Conservation (phyloP, 495 filamentous ascomycete genomes). For the Aspergillus ellipticus region DNA sequence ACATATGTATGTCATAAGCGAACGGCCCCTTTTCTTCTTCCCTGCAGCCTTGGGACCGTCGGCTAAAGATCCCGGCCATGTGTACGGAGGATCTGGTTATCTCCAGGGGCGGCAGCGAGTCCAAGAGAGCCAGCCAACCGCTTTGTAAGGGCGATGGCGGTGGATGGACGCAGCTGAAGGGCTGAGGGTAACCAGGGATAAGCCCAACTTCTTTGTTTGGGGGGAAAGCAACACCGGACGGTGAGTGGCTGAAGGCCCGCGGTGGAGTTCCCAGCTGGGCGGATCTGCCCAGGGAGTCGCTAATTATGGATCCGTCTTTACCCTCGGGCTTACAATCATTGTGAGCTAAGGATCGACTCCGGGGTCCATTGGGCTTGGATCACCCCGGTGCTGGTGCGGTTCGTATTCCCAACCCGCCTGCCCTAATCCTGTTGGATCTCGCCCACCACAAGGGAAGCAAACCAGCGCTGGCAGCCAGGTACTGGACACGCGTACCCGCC, state of each 20-base stretch:
- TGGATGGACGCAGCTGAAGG: neutral
- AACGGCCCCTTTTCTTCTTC: neutral
- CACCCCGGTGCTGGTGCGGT: neutral
- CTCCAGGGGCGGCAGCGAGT: no score
- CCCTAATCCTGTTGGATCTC: neutral
- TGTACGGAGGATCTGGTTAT: no score
- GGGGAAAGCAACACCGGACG: neutral
- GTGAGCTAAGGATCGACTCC: neutral
- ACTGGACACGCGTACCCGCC: no score
- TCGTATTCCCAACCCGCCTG: neutral
- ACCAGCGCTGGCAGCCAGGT: no score
- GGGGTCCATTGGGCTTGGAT: neutral
- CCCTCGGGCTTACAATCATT: neutral
- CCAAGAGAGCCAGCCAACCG: neutral
- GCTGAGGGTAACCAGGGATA: neutral
- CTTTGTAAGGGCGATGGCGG: neutral
- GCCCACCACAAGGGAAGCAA: neutral
- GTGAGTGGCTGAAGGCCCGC: neutral
- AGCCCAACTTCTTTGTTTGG: neutral
- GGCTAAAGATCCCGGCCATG: no score
- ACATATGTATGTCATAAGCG: conserved; percentile 1
- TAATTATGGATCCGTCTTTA: neutral
- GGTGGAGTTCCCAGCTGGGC: no score
- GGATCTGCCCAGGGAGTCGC: neutral
- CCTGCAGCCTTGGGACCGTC: neutral